A percentile compares a stretch with the other conserved stretches of the same genome.
These are phyloP conservation scores for Xylaria digitata DNA, from an alignment of 2,329 filamentous ascomycete species.

Conservation along the genomic window DNA sequence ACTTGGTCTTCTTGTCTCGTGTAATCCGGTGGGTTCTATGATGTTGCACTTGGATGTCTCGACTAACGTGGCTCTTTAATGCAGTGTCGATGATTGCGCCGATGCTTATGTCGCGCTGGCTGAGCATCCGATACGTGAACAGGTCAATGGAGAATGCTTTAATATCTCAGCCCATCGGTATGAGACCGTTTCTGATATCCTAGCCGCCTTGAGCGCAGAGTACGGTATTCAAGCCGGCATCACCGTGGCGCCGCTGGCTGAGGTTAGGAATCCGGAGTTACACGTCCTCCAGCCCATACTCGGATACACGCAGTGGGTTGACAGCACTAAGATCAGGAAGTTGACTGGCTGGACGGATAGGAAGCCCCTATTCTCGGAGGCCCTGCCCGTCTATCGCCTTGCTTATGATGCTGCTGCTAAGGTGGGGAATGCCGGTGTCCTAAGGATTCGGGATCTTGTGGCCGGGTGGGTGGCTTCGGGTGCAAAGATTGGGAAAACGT, in stretches of 20 bases:
- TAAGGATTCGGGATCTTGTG: constrained; percentile 42
- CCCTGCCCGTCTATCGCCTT: constrained; percentile 51
- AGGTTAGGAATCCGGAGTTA: constrained; percentile 14
- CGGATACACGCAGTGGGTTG: constrained; percentile 57
- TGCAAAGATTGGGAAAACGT: constrained; percentile 33
- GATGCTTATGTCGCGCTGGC: constrained; percentile 61
- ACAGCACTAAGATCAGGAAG: constrained; percentile 55
- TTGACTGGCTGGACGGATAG: constrained; percentile 56
- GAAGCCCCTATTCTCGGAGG: constrained; percentile 53
- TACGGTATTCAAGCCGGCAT: constrained; percentile 48
- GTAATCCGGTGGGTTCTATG: no score
- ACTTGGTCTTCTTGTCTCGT: no score
- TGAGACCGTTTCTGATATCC: constrained; percentile 57
- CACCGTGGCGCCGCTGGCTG: neutral
- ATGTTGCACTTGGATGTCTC: no score
- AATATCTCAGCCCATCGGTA: constrained; percentile 60
- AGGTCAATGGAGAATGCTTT: constrained; percentile 55
- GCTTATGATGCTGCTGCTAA: constrained; percentile 53
- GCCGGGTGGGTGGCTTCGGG: constrained; percentile 19
- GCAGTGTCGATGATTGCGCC: constrained; percentile 59
- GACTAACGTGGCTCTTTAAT: no score
- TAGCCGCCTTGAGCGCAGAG: constrained; percentile 53
- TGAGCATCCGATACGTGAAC: constrained; percentile 47
- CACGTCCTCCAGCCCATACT: constrained; percentile 46
- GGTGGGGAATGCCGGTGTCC: constrained; percentile 45